Conservation (phyloP, 768 basidiomycete species). For the Boletus subcaerulescens region DNA sequence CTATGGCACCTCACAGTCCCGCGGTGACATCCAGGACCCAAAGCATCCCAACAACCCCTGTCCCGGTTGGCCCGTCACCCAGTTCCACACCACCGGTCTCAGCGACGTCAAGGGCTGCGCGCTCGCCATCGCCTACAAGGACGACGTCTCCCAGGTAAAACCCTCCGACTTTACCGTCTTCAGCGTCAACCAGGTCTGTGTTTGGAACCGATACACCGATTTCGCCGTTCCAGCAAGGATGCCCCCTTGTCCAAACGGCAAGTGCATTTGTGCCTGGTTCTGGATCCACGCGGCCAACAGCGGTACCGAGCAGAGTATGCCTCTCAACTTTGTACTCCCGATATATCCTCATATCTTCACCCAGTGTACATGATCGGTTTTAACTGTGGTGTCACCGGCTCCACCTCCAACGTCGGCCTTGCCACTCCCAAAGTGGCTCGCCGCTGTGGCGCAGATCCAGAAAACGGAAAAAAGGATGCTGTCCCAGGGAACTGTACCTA, state of each 20-base stretch:
- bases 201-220: slow-evolving; percentile 66
- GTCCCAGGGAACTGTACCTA: slow-evolving; percentile 66
- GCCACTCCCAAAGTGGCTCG: slow-evolving; percentile 58
- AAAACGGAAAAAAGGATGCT: slow-evolving; percentile 40
- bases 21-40: slow-evolving; percentile 49
- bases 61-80: slow-evolving; percentile 40
- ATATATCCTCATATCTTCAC: not conserved
- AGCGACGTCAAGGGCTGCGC: slow-evolving; percentile 61
- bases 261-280: slow-evolving; percentile 70
- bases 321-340: not conserved
- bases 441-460: slow-evolving; percentile 60
- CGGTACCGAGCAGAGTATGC: slow-evolving; percentile 62
- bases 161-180: slow-evolving; percentile 73
- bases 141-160: slow-evolving; percentile 49
- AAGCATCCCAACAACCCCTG: slow-evolving; percentile 51
- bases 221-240: slow-evolving; percentile 65
- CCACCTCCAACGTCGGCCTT: slow-evolving; percentile 49
- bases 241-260: slow-evolving; percentile 63
- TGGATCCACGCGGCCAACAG: slow-evolving; percentile 66
- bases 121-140: slow-evolving; percentile 76
- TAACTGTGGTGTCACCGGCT: slow-evolving; percentile 55
- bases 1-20: slow-evolving; percentile 45
- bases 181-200: slow-evolving; percentile 72
- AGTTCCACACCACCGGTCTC: slow-evolving; percentile 55
- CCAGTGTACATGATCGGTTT: slow-evolving; percentile 75